Evolutionary conservation across 2,329 filamentous ascomycete genomes (phyloP).

Genomic region (Pseudogymnoascus sp.): DNA sequence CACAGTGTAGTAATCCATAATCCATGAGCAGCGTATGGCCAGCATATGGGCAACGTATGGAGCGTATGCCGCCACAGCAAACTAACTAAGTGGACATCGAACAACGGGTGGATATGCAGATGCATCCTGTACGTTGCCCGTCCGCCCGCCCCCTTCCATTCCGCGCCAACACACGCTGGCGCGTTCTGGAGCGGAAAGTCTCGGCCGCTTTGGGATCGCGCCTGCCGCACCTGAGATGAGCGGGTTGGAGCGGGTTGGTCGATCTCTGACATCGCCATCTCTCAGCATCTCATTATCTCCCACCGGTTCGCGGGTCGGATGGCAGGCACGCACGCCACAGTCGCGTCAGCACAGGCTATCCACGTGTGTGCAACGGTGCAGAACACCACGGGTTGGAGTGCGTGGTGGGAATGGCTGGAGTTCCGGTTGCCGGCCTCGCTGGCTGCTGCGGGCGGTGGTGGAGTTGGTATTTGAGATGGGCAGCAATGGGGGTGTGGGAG

Average conservation of each 20-base stretch:
- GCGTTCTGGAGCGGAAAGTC: slow-evolving; percentile 1
- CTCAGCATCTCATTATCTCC: not conserved
- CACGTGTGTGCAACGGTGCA: not conserved
- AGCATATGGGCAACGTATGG: not conserved
- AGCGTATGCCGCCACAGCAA: too few relatives aligned
- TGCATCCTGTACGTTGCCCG: not conserved
- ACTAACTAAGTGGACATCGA: not conserved
- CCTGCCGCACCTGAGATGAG: not conserved
- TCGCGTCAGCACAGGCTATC: not conserved
- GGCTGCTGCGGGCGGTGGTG: not conserved
- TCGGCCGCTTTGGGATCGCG: not conserved
- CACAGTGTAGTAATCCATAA: not conserved
- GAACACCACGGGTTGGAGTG: not conserved
- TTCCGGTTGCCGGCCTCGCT: not conserved
- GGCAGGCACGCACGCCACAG: not conserved
- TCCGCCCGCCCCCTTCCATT: not conserved
- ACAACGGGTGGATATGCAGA: not conserved
- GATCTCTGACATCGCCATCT: not conserved
- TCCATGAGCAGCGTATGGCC: not conserved
- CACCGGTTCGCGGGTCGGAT: not conserved
- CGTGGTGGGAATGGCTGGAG: not conserved
- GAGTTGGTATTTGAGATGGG: slow-evolving; percentile 4
- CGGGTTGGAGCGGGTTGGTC: not conserved
- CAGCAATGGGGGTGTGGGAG: not conserved
- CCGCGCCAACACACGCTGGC: not conserved